Conservation (phyloP, 192 early-diverging fungal species). For the Backusella circina region DNA sequence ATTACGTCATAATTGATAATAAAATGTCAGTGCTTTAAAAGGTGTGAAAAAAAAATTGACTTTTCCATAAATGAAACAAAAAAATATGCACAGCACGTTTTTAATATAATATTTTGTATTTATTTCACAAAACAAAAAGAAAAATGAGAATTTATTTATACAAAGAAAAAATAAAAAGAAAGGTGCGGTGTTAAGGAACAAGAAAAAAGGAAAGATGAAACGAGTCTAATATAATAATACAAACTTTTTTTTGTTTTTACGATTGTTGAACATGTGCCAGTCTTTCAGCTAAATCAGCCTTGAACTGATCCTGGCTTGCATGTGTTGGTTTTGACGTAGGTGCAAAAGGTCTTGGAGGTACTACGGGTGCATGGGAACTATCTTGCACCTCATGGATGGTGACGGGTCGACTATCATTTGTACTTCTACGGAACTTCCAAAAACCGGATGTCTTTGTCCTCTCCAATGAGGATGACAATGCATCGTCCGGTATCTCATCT, state of each 20-base stretch:
- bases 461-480: too few species aligned
- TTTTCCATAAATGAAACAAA: background rate
- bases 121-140: background rate
- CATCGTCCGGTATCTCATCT: background rate
- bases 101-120: background rate
- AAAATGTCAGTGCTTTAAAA: background rate
- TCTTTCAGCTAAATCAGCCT: conserved; percentile 15
- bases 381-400: background rate
- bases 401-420: background rate
- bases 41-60: background rate
- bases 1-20: background rate
- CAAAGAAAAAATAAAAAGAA: background rate
- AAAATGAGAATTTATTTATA: background rate
- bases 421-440: background rate
- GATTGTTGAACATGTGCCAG: conserved; percentile 6
- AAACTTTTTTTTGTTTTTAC: background rate
- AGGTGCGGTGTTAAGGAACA: background rate
- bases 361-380: background rate
- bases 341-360: conserved; percentile 16
- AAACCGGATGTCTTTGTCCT: background rate
- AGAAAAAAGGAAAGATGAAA: background rate
- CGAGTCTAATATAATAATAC: background rate
- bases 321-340: background rate
- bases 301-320: conserved; percentile 11
- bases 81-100: background rate